A percentile compares a stretch with the other conserved stretches of the same genome.
These are phyloP conservation scores for Curvularia lunata DNA, from an alignment of 2,329 filamentous ascomycete genomes.

Conservation along the genomic window DNA sequence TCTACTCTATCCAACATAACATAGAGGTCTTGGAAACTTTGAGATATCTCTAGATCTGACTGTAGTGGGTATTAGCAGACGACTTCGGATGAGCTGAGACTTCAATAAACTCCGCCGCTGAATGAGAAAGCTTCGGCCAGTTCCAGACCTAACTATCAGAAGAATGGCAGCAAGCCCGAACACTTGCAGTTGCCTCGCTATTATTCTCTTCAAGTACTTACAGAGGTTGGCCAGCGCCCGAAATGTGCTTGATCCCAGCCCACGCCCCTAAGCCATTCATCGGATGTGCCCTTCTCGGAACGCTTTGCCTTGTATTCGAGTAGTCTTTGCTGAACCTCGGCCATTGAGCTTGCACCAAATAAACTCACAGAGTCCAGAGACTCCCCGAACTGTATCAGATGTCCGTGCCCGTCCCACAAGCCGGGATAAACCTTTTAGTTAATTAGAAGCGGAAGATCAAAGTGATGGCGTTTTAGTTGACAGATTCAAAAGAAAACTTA, in stretches of 20 bases:
- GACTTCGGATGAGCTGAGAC: neutral
- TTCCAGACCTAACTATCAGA: too few species aligned
- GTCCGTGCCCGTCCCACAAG: slow-evolving; percentile 74
- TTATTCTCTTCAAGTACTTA: slow-evolving; percentile 45
- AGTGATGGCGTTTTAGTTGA: too few species aligned
- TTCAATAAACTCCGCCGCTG: too few species aligned
- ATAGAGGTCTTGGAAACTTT: slow-evolving; percentile 61
- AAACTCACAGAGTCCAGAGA: slow-evolving; percentile 70
- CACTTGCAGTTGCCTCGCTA: neutral
- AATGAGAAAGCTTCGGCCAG: neutral
- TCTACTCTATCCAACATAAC: slow-evolving; percentile 75
- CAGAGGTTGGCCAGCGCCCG: slow-evolving; percentile 68
- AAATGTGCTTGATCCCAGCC: slow-evolving; percentile 75
- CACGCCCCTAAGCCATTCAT: slow-evolving; percentile 69
- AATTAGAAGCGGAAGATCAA: too few species aligned
- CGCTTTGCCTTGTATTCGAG: slow-evolving; percentile 59
- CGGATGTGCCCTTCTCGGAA: slow-evolving; percentile 59
- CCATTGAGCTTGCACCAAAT: slow-evolving; percentile 63
- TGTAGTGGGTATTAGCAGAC: slow-evolving; percentile 32
- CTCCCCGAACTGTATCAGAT: slow-evolving; percentile 70
- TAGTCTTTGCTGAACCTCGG: slow-evolving; percentile 62
- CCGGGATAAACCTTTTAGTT: slow-evolving; percentile 59
- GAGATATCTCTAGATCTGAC: slow-evolving; percentile 63
- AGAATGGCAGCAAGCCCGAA: too few species aligned
- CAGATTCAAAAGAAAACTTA: slow-evolving; percentile 29